A percentile compares a stretch with the other conserved stretches of the same genome.
Evolutionary conservation across 164 flowering plant genomes (phyloP).

Genomic region (Hamamelis virginiana): DNA sequence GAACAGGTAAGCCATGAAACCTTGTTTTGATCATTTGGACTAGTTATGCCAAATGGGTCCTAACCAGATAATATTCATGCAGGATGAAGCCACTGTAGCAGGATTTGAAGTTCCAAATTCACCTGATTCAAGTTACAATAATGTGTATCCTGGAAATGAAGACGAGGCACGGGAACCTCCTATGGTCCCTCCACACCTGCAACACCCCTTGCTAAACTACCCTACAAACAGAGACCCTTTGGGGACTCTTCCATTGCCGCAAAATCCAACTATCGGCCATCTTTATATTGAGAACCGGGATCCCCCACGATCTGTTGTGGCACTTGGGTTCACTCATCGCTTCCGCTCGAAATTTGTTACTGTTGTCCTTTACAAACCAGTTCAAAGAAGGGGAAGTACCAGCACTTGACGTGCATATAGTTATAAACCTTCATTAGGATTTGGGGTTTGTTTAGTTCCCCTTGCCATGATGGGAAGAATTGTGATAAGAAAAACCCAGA

Average conservation of each 20-base stretch:
- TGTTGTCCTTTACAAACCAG: conserved; percentile 85
- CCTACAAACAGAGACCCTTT: conserved; percentile 53
- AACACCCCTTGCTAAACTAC: conserved; percentile 55
- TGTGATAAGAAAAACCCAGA: background rate
- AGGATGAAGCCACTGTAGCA: conserved; percentile 68
- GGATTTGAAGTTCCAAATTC: conserved; percentile 91
- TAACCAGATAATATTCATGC: conserved; percentile 11
- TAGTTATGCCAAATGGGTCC: background rate
- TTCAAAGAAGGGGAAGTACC: conserved; percentile 60
- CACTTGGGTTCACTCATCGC: conserved; percentile 88
- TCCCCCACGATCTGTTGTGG: conserved; percentile 53
- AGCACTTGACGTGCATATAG: conserved; percentile 15
- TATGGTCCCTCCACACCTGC: conserved; percentile 71
- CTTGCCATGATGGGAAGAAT: background rate
- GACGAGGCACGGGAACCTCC: conserved; percentile 88
- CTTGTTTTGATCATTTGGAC: background rate
- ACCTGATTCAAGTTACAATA: conserved; percentile 85
- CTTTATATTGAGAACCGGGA: conserved; percentile 46
- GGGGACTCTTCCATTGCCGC: conserved; percentile 60
- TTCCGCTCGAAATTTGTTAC: conserved; percentile 78
- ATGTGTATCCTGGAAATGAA: conserved; percentile 53
- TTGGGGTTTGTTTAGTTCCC: background rate
- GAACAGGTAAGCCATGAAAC: conserved; percentile 38
- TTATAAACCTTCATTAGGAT: background rate
- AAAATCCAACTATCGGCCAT: conserved; percentile 76